Conservation (phyloP, 495 filamentous ascomycete genomes). For the Penicillium odoratum region DNA sequence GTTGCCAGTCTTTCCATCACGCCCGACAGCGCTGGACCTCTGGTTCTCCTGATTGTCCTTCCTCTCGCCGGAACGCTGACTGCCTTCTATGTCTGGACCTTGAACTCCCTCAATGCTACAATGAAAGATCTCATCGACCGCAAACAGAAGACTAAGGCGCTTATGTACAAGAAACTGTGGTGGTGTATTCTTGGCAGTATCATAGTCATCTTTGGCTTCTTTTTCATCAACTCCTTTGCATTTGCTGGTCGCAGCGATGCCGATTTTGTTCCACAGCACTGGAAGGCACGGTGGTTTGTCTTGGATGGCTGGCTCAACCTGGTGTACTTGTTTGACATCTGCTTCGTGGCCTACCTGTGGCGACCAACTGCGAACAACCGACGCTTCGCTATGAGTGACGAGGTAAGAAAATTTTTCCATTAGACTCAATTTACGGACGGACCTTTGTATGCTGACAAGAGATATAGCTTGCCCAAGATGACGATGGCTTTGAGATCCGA, state of each 20-base stretch:
- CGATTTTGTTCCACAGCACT: constrained; percentile 91
- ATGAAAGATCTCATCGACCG: constrained; percentile 94
- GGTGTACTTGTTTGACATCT: constrained; percentile 90
- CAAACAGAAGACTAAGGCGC: constrained; percentile 88
- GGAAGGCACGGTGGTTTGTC: constrained; percentile 96
- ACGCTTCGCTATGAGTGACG: constrained; percentile 97
- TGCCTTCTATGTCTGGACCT: constrained; percentile 98
- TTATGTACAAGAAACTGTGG: constrained; percentile 99
- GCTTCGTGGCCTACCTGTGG: constrained; percentile 95
- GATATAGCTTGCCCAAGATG: constrained; percentile 84
- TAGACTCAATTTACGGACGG: not conserved
- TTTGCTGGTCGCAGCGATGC: constrained; percentile 81
- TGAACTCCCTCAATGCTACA: constrained; percentile 90
- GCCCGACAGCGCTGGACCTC: constrained; percentile 69
- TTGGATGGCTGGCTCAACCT: constrained; percentile 97
- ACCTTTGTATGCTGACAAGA: constrained; percentile 26
- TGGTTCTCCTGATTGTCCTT: constrained; percentile 93
- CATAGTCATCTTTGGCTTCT: constrained; percentile 94
- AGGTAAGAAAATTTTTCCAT: constrained; percentile 50
- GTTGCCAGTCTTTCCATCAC: constrained; percentile 86
- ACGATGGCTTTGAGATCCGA: constrained; percentile 96
- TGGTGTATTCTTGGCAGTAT: constrained; percentile 94
- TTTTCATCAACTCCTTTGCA: constrained; percentile 91
- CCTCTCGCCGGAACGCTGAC: constrained; percentile 91
- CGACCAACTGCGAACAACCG: constrained; percentile 94